Evolutionary conservation across 768 basidiomycete species (phyloP).

Genomic region (Neoboletus magnificus): DNA sequence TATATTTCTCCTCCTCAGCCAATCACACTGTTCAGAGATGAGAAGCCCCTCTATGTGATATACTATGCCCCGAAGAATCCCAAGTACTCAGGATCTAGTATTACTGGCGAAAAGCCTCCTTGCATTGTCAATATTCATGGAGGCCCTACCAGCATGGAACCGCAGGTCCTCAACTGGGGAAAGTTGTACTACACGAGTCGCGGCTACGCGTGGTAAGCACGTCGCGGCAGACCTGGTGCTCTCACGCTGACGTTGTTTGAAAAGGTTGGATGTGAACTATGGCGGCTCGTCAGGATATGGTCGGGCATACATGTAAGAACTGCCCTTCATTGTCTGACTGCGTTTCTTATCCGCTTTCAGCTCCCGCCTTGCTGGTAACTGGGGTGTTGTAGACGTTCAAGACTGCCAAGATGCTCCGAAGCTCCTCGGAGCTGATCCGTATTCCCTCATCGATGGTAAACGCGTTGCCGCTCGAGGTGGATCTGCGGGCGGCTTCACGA

Average conservation of each 20-base stretch:
- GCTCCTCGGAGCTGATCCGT: constrained; percentile 42
- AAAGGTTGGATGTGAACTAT: constrained; percentile 72
- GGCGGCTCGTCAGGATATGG: constrained; percentile 76
- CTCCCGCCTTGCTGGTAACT: constrained; percentile 53
- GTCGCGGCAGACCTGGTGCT: not conserved
- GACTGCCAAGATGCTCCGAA: constrained; percentile 59
- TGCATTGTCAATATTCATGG: constrained; percentile 66
- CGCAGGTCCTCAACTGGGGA: constrained; percentile 50
- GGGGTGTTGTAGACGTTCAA: constrained; percentile 72
- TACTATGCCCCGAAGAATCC: constrained; percentile 70
- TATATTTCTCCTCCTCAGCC: constrained; percentile 49
- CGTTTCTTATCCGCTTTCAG: constrained; percentile 20
- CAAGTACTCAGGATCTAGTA: constrained; percentile 46
- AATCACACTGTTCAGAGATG: constrained; percentile 39
- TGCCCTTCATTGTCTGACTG: not conserved
- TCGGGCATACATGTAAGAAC: constrained; percentile 51
- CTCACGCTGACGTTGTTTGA: not conserved
- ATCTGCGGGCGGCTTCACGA: constrained; percentile 73
- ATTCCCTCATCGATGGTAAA: constrained; percentile 57
- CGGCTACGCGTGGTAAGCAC: constrained; percentile 65
- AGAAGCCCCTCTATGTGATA: constrained; percentile 52
- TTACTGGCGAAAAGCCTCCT: constrained; percentile 59
- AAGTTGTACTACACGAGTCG: constrained; percentile 66
- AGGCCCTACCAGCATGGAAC: constrained; percentile 56
- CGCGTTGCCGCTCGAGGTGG: constrained; percentile 69